Base-by-base conservation (phyloP, 192 early-diverging fungal genomes). In the Backusella psychrophila region DNA sequence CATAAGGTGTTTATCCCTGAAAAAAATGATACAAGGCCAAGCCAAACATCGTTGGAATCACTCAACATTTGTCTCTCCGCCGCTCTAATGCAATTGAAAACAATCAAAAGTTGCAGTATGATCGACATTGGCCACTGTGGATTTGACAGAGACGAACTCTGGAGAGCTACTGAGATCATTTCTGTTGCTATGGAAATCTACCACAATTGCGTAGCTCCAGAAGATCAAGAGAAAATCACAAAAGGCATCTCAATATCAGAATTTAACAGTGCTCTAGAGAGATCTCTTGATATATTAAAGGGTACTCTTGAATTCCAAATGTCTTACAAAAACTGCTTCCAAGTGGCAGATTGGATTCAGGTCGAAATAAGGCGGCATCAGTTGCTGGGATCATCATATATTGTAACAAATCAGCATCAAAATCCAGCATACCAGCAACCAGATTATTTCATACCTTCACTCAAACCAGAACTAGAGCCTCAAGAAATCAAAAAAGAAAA, bases 71-170 rank as follows among this genome's bases (percentile, higher is more conserved):
- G 82, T 41, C 68, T 83, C 11, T 46, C 49, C 4, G 69, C 77
- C 3, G 59, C 82, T 52, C 41, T 80, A 4, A 31, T 71, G 49
- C 77, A 79, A 63, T 33, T 83, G 34, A 76, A 69, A 35, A 44
- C 71, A 4, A 65, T 76, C 7, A 74, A 74, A 31, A 77, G 75
- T 31, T 73, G 66, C 36, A 56, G 65, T n/a, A 52, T 74, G 19
- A 8, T 69, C 5, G 69, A 49, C 3, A 31, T 65, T 14, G 77
- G 77, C n/a, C 69, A 65, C 19, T 83, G 82, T 66, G 72, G 49
- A 3, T 83, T 83, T 77, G 82, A 83, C 49, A 78, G 77, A 17
- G 78, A 83, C 38, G 82, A 83, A 71, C 68, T 83, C 14, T 83
- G 78, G 78, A 63, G 82, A 42, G 82, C 82, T 4, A 35, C 73